Evolutionary conservation across 805 yeast genomes (phyloP).

Genomic region (Saccharomyces eubayanus): DNA sequence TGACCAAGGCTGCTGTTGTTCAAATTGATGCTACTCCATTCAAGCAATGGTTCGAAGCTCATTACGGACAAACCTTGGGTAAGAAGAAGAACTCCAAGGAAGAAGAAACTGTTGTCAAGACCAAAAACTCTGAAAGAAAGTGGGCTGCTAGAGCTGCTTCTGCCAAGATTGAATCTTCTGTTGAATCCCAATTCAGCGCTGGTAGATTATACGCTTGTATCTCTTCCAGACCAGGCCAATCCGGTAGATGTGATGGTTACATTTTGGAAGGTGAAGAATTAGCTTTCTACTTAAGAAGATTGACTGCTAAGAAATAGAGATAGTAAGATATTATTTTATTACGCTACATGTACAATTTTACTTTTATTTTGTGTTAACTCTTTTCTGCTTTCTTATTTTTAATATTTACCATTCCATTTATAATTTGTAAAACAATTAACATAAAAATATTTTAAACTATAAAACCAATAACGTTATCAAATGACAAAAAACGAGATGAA

Average conservation of each 20-base stretch:
- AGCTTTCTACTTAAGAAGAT: constrained; percentile 98
- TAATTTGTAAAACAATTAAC: neutral
- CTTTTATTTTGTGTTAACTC: constrained; percentile 6
- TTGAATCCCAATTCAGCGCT: constrained; percentile 90
- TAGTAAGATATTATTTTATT: neutral
- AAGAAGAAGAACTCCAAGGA: constrained; percentile 54
- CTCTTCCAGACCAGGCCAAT: constrained; percentile 99
- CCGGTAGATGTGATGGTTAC: constrained; percentile 99
- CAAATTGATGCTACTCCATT: constrained; percentile 99
- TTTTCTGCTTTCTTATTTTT: neutral
- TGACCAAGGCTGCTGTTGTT: constrained; percentile 95
- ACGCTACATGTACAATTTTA: constrained; percentile 14
- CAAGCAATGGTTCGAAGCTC: constrained; percentile 97
- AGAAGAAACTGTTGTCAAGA: constrained; percentile 55
- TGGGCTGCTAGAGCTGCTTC: constrained; percentile 79
- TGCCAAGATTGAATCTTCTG: constrained; percentile 78
- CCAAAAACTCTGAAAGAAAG: constrained; percentile 77
- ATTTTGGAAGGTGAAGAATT: constrained; percentile 99
- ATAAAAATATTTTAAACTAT: neutral
- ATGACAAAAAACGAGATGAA: neutral
- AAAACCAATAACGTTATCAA: neutral
- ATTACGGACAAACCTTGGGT: constrained; percentile 88
- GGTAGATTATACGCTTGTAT: constrained; percentile 97
- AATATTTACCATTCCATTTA: neutral
- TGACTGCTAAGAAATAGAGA: constrained; percentile 90